Conservation (phyloP, 2,329 filamentous ascomycete species). For the Ophiostoma sp. region DNA sequence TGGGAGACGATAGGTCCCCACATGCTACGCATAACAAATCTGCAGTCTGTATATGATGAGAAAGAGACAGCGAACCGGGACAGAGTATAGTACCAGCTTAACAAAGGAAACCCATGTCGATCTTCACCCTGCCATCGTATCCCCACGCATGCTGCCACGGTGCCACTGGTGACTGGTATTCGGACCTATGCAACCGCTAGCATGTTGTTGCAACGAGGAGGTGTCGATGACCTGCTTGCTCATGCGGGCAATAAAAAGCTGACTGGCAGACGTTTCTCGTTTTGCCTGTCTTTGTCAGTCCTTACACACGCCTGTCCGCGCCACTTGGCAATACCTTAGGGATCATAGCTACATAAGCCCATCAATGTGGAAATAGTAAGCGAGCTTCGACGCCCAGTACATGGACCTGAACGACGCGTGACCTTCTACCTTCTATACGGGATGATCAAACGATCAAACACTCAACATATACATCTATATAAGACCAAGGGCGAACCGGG, state of each 20-base stretch:
- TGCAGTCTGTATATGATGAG: neutral
- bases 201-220: slow-evolving; percentile 1
- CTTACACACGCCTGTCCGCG: neutral
- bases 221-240: neutral
- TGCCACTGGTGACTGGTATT: neutral
- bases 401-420: neutral
- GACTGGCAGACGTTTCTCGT: neutral
- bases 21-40: neutral
- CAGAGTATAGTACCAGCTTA: neutral
- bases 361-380: neutral
- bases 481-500: neutral
- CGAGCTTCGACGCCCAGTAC: neutral
- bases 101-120: neutral
- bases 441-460: neutral
- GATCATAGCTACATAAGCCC: neutral
- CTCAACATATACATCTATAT: neutral
- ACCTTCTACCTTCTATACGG: neutral
- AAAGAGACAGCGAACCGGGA: neutral
- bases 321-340: neutral
- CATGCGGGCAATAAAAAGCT: neutral
- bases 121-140: neutral
- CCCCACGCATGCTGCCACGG: neutral
- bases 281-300: neutral
- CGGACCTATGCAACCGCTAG: slow-evolving; percentile 7
- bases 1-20: neutral